Base-by-base conservation (phyloP, 2,329 filamentous ascomycete species). In the Paraphoma chrysanthemicola region DNA sequence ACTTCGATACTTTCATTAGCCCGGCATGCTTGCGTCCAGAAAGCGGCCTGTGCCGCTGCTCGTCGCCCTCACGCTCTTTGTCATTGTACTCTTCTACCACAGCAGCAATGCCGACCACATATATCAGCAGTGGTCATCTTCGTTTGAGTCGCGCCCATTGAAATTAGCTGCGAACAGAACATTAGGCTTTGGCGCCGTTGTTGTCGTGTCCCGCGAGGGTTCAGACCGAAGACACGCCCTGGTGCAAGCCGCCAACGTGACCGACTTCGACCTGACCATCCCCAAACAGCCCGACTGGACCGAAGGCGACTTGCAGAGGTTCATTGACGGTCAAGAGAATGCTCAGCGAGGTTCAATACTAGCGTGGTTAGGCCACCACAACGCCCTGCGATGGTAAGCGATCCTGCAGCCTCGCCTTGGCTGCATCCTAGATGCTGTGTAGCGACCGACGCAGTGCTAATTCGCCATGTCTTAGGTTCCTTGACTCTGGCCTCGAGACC, bases 331-430 rank as follows among this genome's bases (percentile, higher is more conserved):
- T 6, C 66, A 74, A 45, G 64, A 71, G 14, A 67, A 74, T n/a
- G 63, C 76, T 16, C 71, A 74, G 11, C 68, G 69, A 59, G 79
- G 79, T 45, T 79, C 77, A 6, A 71, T 79, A 28, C 63, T 80
- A 54, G 79, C 78, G 44, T 81, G 79, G 79, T 64, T 81, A 43
- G 78, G 78, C 29, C 79, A 81, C 54, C 74, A 74, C 56, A 77
- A 79, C 56, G 76, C 74, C n/a, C 63, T 81, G 57, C 71, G 65
- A 51, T 77, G 74, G 76, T 78, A 71, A 64, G 68, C 49, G 29
- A 51, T 45, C 42, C 48, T 29, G 42, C 54, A 51, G 45, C 30
- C 48, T 49, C 46, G 11, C 28, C 54, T 57, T 59, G 54, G 63
- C 62, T 48, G 39, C 33, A 36, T 14, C 33, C 6, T 3, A 3